Base-by-base conservation (phyloP, 345 rosid genomes). In the Moringa oleifera region DNA sequence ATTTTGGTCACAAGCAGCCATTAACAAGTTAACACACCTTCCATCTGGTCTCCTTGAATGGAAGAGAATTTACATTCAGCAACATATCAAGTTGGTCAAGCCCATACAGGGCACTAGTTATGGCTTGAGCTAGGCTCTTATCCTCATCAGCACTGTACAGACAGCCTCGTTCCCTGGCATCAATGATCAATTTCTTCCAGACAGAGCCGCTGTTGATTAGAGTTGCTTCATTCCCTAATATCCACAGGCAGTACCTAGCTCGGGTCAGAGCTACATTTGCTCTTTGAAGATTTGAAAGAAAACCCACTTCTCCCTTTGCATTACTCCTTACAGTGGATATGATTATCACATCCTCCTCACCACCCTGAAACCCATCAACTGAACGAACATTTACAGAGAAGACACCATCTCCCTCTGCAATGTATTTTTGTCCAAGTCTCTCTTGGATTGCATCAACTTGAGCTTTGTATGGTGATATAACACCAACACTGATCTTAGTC, bases 331-430 rank as follows among this genome's bases (percentile, higher is more conserved):
- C 82, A 18, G 87, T 79, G 20, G 87, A 82, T n/a, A 82, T 49
- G 24, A 82, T 77, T 11, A 82, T 72, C 25, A 82, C 70, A 47
- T 82, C 86, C 55, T 79, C 80, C 57, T 79, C 84, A 10, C 84
- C 77, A 0, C 82, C 84, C 71, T 82, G 84, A 68, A 82, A 77
- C 2, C 84, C 84, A 68, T 82, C 87, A 22, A 82, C 75, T 0
- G 84, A 71, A 10, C 73, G 45, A 16, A 83, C 73, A 23, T 50
- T 75, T 50, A 77, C 67, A 22, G 78, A 24, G 64, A 83, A 75
- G 13, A 15, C 45, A 57, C 49, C 20, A 20, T 53, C 66, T 25
- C 23, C 53, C 23, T 20, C 17, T n/a, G 12, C 28, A 45, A 11
- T 41, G 49, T 75, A 57, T 50, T 28, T 64, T 18, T 31, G 47